Evolutionary conservation across 2,329 filamentous ascomycete species (phyloP), one percentile per base, ranked within the genome.

Genomic region (Cercospora sojina): DNA sequence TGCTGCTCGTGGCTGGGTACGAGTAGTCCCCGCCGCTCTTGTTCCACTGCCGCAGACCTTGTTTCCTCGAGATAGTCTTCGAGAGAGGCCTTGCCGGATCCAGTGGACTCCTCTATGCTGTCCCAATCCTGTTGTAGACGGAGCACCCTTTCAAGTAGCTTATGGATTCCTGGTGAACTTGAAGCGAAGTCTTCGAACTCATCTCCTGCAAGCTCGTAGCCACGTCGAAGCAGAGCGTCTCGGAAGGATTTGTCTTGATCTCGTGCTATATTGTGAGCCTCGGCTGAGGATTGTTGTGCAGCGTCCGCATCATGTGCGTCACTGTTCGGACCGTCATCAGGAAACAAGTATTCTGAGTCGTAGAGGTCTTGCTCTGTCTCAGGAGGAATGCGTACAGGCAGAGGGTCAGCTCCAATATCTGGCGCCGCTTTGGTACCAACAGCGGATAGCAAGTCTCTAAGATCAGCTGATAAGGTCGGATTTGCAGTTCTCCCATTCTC

Each of bases 311-410:
- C 31, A 16, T 27, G 23, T 13, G 62, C 66, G 13, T 43, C 41
- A 25, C 68, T 59, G 1, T 13, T 38, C 31, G 64, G 10, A 31
- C 25, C 20, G 29, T 43, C 29, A 18, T 43, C 55, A 13, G 56
- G 62, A 8, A 49, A 60, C 29, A 67, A 32, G 5, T 69, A 41
- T 12, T 56, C 16, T 7, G 62, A 58, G 10, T 86, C 83, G 67
- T 86, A 87, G 6, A 84, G 71, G 62, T 86, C 85, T 61, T 86
- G 74, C 69, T 88, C 86, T 0, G 82, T 84, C 20, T 65, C 66
- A 3, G 72, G 69, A 25, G 27, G 13, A 20, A 56, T 10, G 9
- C 35, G 55, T 13, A 64, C 43, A 12, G 60, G 65, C n/a, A 62
- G 18, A 16, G 65, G 64, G 18, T 64, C 61, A 10, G 64, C 61